Evolutionary conservation across 345 rosid species (phyloP), one percentile per base, ranked within the genome.

Genomic region (Populus nigra): DNA sequence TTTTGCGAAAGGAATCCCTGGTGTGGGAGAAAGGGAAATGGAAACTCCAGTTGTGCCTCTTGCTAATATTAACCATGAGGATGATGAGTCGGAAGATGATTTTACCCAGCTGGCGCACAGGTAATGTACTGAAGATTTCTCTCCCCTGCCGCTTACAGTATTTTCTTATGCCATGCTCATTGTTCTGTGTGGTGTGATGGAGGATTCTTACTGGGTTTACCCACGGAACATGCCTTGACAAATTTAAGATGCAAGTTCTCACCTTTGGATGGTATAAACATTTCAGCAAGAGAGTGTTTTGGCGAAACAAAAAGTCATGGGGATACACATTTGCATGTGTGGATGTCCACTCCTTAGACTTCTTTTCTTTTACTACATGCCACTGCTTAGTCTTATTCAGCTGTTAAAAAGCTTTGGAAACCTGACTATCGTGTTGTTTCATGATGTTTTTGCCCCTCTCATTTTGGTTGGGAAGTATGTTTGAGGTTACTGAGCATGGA

Each of bases 61-160:
- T 78, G 88, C 90, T 65, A 86, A 83, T 84, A 84, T 89, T 59
- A 87, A 85, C 84, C 92, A 85, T 49, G 94, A 89, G 1, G 94
- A 91, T 74, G 97, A 93, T 82, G 99, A 91, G 70, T 88, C 89
- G 5, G 99, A 96, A 75, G 98, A 95, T 85, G 98, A 90, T 74
- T 90, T 92, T 84, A n/a, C 86, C 68, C 96, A 92, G 89, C 87
- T 92, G 79, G 87, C 97, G 59, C 95, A 86, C 87, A 91, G 99
- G 99, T 92, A 69, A 68, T 57, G 23, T 66, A 17, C 36, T 76
- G 23, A 57, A 57, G 63, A n/a, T 25, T 57, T 57, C 70, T 31
- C 18, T 5, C 23, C 23, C 41, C 3, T 29, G 31, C 41, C 55
- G 31, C 5, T 22, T n/a, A 63, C 41, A 11, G 65, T 59, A 10